Conservation (phyloP, 345 rosid species). For the Gossypium australe region DNA sequence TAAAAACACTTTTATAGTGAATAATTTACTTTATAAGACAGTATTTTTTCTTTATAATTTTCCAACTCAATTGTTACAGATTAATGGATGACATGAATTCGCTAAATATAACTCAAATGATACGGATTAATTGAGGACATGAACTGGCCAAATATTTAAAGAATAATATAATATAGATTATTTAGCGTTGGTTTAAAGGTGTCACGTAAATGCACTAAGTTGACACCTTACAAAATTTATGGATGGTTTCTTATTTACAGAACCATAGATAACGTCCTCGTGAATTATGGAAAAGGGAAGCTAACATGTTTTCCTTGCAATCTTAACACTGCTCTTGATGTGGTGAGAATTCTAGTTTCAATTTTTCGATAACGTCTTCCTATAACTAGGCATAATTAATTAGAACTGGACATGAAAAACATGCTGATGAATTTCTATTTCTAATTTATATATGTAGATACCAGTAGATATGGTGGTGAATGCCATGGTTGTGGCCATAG, state of each 20-base stretch:
- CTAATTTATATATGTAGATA: constrained; percentile 16
- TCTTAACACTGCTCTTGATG: constrained; percentile 30
- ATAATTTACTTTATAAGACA: no score
- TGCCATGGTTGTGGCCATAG: constrained; percentile 37
- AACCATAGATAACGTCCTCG: constrained; percentile 51
- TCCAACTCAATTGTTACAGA: no score
- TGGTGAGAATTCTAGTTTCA: constrained; percentile 30
- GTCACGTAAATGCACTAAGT: constrained; percentile 31
- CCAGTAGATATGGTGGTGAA: constrained; percentile 47
- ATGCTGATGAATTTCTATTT: neutral
- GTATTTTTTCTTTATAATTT: no score
- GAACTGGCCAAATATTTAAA: no score
- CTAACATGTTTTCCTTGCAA: constrained; percentile 37
- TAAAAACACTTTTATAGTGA: no score
- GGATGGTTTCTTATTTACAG: constrained; percentile 22
- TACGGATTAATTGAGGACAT: no score
- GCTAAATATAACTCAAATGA: no score
- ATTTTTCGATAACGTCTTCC: neutral
- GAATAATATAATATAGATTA: no score
- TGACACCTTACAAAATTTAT: no score
- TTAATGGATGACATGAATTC: no score
- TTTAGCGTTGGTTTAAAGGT: constrained; percentile 60
- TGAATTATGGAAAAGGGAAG: constrained; percentile 46
- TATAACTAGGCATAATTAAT: neutral
- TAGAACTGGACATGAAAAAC: neutral